Base-by-base conservation (phyloP, 306 rosid species). In the Cucumis hystrix region DNA sequence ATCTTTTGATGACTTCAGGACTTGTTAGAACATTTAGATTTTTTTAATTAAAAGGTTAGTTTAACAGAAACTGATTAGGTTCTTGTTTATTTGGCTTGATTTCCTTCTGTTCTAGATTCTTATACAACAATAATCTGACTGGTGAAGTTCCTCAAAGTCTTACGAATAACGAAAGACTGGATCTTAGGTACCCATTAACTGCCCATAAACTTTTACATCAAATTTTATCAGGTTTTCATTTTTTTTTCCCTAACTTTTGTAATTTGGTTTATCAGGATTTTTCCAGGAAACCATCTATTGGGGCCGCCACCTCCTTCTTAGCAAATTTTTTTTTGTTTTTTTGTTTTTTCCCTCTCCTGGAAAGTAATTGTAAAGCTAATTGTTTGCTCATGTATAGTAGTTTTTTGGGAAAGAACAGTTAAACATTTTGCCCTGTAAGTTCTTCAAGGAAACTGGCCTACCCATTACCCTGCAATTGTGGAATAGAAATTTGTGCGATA, bases 61-160 rank as follows among this genome's bases (percentile, higher is more conserved):
- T 51, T 73, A 52, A 73, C 45, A 3, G 40, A 25, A 52, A 52
- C 5, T 51, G 15, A 58, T 56, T 58, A 23, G 70, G 68, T 80
- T 79, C n/a, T 74, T 28, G 15, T 74, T 80, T 33, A 63, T 35
- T 79, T 81, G 83, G 84, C 86, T 62, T 62, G 20, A 21, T 76
- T 49, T 73, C 81, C 33, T 80, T 77, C 78, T 72, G 70, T 90
- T 63, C 75, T 90, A 96, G 99, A 61, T 91, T 88, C 85, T 80
- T 96, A 78, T 95, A 96, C 73, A 95, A 92, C 83, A 96, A 96
- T 81, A 86, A 89, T 82, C 81, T 96, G 81, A 89, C 96, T 2
- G 98, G 99, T 84, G 86, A 85, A 77, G 80, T 92, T 88, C 99
- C 98, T 11, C 70, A 77, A 75, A 89, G 84, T 83, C 96, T 92